These are phyloP conservation scores for Phytophthora litchii DNA, from an alignment of 352 stramenopile species.

Conservation along the genomic window DNA sequence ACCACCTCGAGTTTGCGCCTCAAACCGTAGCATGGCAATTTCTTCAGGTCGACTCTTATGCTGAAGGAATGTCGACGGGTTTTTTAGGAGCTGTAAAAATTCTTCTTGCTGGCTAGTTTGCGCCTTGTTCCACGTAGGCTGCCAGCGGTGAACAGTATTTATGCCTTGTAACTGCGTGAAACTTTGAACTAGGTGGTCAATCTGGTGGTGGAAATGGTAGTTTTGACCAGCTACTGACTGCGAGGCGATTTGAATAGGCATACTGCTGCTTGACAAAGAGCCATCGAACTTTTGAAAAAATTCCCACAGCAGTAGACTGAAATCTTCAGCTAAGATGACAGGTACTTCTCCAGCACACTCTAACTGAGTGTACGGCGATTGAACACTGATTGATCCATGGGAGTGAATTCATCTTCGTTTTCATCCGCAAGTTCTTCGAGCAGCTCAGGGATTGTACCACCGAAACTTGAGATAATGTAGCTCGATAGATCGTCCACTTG, in stretches of 20 bases:
- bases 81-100: conserved; percentile 22
- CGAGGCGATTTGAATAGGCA: conserved; percentile 25
- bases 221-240: conserved; percentile 29
- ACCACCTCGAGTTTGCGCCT: conserved; percentile 30
- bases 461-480: conserved; percentile 11
- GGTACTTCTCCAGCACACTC: conserved; percentile 15
- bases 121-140: conserved; percentile 36
- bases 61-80: conserved; percentile 23
- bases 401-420: conserved; percentile 7
- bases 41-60: conserved; percentile 16
- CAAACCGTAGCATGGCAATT: conserved; percentile 31
- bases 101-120: conserved; percentile 18
- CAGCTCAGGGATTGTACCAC: conserved; percentile 8
- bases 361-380: conserved; percentile 24
- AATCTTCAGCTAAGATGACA: conserved; percentile 25
- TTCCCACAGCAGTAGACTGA: conserved; percentile 19
- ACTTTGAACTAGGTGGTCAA: conserved; percentile 23
- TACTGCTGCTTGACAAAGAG: background rate
- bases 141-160: conserved; percentile 26
- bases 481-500: conserved; percentile 13
- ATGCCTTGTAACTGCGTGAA: conserved; percentile 19
- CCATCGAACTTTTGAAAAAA: conserved; percentile 22
- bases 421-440: conserved; percentile 7
- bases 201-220: conserved; percentile 28
- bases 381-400: conserved; percentile 18